phyloP scores from a whole-genome alignment of 805 yeast species.

The Alloascoidea hylecoeti region DNA sequence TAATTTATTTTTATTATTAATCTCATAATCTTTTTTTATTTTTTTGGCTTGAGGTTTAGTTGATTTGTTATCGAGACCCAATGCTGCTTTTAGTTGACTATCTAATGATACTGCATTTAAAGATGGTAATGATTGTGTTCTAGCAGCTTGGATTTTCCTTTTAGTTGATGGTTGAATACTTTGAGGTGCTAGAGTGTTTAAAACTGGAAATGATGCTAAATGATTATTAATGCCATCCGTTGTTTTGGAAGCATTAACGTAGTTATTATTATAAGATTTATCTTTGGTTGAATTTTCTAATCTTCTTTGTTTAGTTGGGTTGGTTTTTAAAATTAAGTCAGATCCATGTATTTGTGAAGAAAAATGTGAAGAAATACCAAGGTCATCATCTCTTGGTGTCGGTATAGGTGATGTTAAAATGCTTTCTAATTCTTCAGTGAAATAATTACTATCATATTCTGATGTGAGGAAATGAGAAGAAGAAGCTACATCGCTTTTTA shows the following conservation, averaged over 20 bases:
- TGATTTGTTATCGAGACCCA: too few species aligned
- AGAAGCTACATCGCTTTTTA: too few species aligned
- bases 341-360: background rate
- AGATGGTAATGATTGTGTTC: too few species aligned
- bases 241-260: background rate
- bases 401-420: background rate
- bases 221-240: background rate
- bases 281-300: background rate
- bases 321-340: background rate
- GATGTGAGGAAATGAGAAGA: background rate
- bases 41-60: too few species aligned
- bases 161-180: too few species aligned
- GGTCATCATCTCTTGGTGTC: conserved; percentile 1
- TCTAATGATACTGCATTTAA: too few species aligned
- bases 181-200: too few species aligned
- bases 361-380: background rate
- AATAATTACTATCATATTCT: background rate
- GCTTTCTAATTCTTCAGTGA: background rate
- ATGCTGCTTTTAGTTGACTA: too few species aligned
- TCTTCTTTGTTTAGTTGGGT: background rate
- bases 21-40: too few species aligned
- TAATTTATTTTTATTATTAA: too few species aligned
- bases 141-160: too few species aligned
- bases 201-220: background rate
- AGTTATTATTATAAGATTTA: background rate